Evolutionary conservation across 192 early-diverging fungal genomes (phyloP).

Genomic region (Oehlia diaphana): DNA sequence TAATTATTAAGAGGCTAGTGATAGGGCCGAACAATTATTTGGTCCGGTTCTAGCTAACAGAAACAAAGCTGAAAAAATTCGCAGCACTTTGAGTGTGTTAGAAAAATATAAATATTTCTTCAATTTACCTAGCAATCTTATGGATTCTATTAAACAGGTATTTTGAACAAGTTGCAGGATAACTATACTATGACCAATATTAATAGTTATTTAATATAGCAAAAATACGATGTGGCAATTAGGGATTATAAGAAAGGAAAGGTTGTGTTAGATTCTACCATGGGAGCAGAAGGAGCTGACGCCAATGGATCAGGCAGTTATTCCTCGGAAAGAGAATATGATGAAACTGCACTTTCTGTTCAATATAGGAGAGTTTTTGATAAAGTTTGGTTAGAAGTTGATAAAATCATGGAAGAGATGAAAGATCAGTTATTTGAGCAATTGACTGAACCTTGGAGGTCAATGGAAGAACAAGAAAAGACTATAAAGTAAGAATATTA

Average conservation of each 20-base stretch:
- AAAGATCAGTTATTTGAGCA: slow-evolving; percentile 73
- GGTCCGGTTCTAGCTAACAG: slow-evolving; percentile 84
- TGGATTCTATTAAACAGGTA: slow-evolving; percentile 82
- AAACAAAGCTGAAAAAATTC: slow-evolving; percentile 86
- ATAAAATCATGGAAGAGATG: slow-evolving; percentile 73
- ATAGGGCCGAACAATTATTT: slow-evolving; percentile 80
- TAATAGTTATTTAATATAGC: slow-evolving; percentile 38
- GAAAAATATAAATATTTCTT: slow-evolving; percentile 97
- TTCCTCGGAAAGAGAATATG: slow-evolving; percentile 19
- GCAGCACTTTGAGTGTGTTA: slow-evolving; percentile 85
- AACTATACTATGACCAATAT: slow-evolving; percentile 61
- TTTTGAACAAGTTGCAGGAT: background rate
- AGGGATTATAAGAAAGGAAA: slow-evolving; percentile 97
- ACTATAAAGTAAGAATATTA: slow-evolving; percentile 67
- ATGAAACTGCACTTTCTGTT: slow-evolving; percentile 34
- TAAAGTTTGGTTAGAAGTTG: slow-evolving; percentile 92
- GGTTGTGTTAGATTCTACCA: slow-evolving; percentile 48
- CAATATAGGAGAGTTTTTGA: slow-evolving; percentile 78
- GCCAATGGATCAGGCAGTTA: slow-evolving; percentile 9
- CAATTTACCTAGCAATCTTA: slow-evolving; percentile 86
- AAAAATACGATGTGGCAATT: slow-evolving; percentile 86
- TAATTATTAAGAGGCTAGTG: slow-evolving; percentile 49
- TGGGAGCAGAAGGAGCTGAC: slow-evolving; percentile 34
- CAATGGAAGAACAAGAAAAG: slow-evolving; percentile 88
- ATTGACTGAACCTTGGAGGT: slow-evolving; percentile 71